Conservation (phyloP, 2,329 filamentous ascomycete genomes). For the Botrytis sinoallii region DNA sequence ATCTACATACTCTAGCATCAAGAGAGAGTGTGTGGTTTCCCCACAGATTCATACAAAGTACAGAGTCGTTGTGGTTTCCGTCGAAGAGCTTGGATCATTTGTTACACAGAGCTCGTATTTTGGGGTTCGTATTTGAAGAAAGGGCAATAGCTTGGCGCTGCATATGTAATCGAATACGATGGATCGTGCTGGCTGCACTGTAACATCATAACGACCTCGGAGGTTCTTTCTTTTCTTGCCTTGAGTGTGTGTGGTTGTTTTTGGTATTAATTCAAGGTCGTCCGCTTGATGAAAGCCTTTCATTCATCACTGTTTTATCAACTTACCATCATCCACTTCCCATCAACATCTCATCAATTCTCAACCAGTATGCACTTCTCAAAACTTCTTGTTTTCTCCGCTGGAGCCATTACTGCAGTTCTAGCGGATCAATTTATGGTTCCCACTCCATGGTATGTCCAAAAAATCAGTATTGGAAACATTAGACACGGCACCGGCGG, state of each 20-base stretch:
- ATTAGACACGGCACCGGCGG: slow-evolving; percentile 27
- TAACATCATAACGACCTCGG: background rate
- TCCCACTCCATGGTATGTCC: slow-evolving; percentile 24
- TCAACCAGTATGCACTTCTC: slow-evolving; percentile 7
- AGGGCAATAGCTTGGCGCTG: background rate
- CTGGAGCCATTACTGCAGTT: background rate
- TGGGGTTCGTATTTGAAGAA: background rate
- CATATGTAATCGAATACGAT: background rate
- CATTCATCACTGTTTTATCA: background rate
- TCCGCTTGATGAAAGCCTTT: background rate
- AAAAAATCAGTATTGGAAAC: slow-evolving; percentile 22
- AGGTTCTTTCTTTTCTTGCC: background rate
- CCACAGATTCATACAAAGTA: background rate
- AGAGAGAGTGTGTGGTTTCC: background rate
- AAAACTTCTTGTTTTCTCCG: background rate
- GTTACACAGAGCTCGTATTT: slow-evolving; percentile 4
- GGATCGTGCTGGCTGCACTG: background rate
- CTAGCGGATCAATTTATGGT: slow-evolving; percentile 18
- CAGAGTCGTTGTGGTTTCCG: background rate
- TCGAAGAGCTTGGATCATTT: background rate
- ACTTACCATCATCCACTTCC: background rate
- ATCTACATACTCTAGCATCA: background rate
- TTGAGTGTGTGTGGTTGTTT: background rate
- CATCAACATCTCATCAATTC: background rate
- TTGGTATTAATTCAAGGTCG: background rate